Evolutionary conservation across 176 grass and related monocot species (phyloP).

Genomic region (Zea luxurians): DNA sequence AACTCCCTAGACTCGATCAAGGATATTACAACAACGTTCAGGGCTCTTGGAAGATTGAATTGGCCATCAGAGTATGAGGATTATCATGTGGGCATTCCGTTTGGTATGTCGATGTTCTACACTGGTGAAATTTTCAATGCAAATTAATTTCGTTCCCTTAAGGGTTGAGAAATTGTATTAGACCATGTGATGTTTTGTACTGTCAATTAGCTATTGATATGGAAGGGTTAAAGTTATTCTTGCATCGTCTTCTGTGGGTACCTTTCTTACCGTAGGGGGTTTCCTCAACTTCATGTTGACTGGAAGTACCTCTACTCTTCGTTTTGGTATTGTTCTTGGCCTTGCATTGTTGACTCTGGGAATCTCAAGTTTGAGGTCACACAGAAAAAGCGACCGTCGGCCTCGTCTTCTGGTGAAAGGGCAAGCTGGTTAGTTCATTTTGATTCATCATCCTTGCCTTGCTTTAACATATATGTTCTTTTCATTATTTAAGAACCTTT

Average conservation of each 20-base stretch:
- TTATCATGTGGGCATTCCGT: slow-evolving; percentile 87
- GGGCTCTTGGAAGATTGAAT: slow-evolving; percentile 49
- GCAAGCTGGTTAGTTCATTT: slow-evolving; percentile 83
- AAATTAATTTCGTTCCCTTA: neutral
- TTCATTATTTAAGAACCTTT: too few relatives aligned
- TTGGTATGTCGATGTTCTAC: slow-evolving; percentile 55
- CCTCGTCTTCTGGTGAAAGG: slow-evolving; percentile 71
- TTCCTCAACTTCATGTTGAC: slow-evolving; percentile 89
- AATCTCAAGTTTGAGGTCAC: slow-evolving; percentile 72
- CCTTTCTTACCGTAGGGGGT: slow-evolving; percentile 70
- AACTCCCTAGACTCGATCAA: slow-evolving; percentile 80
- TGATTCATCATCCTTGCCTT: slow-evolving; percentile 16
- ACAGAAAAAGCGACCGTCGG: slow-evolving; percentile 45
- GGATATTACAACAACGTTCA: slow-evolving; percentile 64
- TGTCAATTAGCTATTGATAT: too few relatives aligned
- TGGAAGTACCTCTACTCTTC: slow-evolving; percentile 78
- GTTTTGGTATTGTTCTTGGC: slow-evolving; percentile 90
- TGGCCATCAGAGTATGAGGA: slow-evolving; percentile 58
- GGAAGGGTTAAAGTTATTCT: slow-evolving; percentile 7
- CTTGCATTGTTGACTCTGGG: slow-evolving; percentile 65
- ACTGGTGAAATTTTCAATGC: neutral
- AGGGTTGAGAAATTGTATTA: neutral
- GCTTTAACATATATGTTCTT: neutral
- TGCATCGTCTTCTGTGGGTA: slow-evolving; percentile 52
- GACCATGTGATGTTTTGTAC: neutral